Evolutionary conservation across 148 eudicot genomes (phyloP), one percentile per base, ranked within the genome.

Genomic region (Chenopodium suecicum): DNA sequence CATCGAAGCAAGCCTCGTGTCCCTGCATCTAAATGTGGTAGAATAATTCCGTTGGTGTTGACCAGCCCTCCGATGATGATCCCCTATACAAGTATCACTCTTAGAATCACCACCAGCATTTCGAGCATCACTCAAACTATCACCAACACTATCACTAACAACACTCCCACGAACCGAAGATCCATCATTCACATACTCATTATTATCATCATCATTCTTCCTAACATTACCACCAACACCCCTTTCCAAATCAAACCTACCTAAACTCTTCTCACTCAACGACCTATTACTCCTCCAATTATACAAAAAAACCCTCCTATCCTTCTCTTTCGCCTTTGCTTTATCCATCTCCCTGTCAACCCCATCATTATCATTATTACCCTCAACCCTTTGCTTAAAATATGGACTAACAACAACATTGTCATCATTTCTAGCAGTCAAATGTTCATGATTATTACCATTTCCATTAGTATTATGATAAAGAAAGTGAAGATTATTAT

Each of bases 221-320:
- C 87, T 78, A 70, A 25, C 73, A 72, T 29, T 77, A 77, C 88
- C 82, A 77, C 88, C 82, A 87, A 63, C 87, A 65, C 54, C 65
- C 56, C 68, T 83, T 70, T 82, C 86, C 52, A 84, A 86, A 34
- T 83, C 88, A 77, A 81, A 63, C 86, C 84, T 83, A 23, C 87
- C 74, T 79, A 86, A 82, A 74, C 94, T 92, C 81, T 83, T 91
- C 80, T 92, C 94, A 80, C 97, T 89, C 69, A 88, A 90, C 34
- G 95, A 93, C 85, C 85, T 94, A 86, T 91, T 90, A 62, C 78
- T 82, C 88, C 83, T 89, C 99, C 99, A 96, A 81, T 96, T 96
- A 81, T 89, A 89, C 74, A 96, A 78, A 80, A 89, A 92, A 29
- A 92, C 90, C 89, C 88, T 89, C 76, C 82, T 90, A 52, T 90